Conservation (phyloP, 805 yeast species). For the Candida lessepsii region DNA sequence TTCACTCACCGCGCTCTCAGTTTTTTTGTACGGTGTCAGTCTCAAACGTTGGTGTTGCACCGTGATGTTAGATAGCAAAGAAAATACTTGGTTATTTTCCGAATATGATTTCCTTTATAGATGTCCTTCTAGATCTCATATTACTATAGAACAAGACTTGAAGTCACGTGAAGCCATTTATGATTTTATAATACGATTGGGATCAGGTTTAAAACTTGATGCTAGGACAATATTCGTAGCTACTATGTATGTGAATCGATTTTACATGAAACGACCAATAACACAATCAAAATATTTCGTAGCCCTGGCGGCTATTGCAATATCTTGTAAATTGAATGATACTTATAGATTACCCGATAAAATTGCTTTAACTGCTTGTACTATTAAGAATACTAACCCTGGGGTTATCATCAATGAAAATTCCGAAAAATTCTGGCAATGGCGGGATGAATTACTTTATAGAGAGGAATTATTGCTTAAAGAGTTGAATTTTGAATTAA, state of each 20-base stretch:
- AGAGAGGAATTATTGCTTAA: conserved; percentile 42
- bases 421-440: conserved; percentile 41
- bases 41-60: background rate
- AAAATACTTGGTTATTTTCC: conserved; percentile 38
- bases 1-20: conserved; percentile 5
- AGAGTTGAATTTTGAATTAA: conserved; percentile 39
- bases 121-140: conserved; percentile 32
- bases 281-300: conserved; percentile 44
- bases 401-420: conserved; percentile 36
- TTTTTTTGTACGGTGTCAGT: background rate
- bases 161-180: conserved; percentile 36
- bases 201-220: conserved; percentile 36
- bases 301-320: conserved; percentile 43
- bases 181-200: conserved; percentile 38
- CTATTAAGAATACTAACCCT: conserved; percentile 32
- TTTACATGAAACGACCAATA: conserved; percentile 41
- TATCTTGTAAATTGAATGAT: conserved; percentile 43
- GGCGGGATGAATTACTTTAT: conserved; percentile 44
- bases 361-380: conserved; percentile 39
- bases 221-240: conserved; percentile 44
- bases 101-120: conserved; percentile 31
- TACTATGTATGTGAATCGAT: conserved; percentile 37
- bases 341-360: conserved; percentile 44
- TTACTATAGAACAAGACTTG: conserved; percentile 36
- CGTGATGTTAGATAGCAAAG: background rate